These are phyloP conservation scores for Aspergillus olivimuriae DNA, from an alignment of 495 filamentous ascomycete genomes.

Conservation along the genomic window DNA sequence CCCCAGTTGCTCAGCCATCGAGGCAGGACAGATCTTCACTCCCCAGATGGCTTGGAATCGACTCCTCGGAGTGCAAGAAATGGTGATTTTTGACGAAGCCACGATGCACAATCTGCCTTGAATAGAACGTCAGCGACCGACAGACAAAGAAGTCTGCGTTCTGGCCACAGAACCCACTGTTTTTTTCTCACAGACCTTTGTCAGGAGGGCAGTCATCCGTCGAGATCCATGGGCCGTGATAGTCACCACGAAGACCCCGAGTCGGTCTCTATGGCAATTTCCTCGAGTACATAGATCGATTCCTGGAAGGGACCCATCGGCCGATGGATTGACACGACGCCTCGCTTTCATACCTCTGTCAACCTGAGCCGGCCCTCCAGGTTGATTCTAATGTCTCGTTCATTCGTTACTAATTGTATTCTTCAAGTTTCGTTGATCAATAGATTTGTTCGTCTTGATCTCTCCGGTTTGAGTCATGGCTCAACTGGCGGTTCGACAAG, in stretches of 20 bases:
- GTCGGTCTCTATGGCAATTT: too few species aligned
- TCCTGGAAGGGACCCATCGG: too few species aligned
- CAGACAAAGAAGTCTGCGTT: neutral
- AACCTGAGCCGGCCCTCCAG: neutral
- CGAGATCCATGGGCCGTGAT: too few species aligned
- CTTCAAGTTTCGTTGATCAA: neutral
- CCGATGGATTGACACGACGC: too few species aligned
- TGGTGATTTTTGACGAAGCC: neutral
- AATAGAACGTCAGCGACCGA: neutral
- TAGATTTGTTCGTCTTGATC: neutral
- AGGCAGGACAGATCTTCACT: neutral
- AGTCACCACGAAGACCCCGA: too few species aligned
- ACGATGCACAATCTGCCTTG: neutral
- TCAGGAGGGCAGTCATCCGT: too few species aligned
- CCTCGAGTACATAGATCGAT: too few species aligned
- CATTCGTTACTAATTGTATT: neutral
- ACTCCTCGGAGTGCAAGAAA: too few species aligned
- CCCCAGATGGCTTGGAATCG: neutral
- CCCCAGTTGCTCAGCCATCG: neutral
- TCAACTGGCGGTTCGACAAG: slow-evolving; percentile 6
- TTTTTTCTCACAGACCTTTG: too few species aligned
- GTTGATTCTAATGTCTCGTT: neutral
- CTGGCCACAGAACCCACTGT: neutral
- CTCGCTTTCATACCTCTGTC: neutral
- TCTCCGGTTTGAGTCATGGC: neutral